phyloP scores from a whole-genome alignment of 345 rosid species.

The Citrus sinensis region DNA sequence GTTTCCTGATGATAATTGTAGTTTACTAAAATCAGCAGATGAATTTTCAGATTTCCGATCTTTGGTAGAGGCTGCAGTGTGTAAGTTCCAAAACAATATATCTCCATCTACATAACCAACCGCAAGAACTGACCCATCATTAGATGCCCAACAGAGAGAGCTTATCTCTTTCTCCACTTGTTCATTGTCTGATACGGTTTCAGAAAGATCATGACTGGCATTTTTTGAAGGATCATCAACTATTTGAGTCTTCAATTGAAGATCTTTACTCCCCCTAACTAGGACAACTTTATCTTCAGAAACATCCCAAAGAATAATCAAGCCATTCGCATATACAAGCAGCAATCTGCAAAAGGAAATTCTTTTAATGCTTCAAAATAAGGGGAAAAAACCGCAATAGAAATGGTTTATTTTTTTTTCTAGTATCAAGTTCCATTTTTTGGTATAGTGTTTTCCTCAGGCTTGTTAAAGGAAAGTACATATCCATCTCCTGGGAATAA shows the following conservation, averaged over 20 bases:
- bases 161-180: constrained; percentile 71
- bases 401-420: background rate
- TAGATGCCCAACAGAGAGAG: constrained; percentile 86
- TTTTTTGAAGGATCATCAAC: constrained; percentile 33
- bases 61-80: constrained; percentile 28
- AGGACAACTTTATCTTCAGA: constrained; percentile 52
- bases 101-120: constrained; percentile 93
- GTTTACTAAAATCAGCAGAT: constrained; percentile 54
- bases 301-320: constrained; percentile 81
- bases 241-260: constrained; percentile 44
- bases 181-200: constrained; percentile 26
- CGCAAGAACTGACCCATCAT: constrained; percentile 76
- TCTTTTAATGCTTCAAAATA: constrained; percentile 8
- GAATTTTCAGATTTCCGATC: constrained; percentile 37
- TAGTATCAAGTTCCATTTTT: background rate
- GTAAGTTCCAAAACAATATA: constrained; percentile 69
- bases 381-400: background rate
- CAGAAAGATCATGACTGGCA: constrained; percentile 32
- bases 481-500: background rate
- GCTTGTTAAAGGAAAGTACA: background rate
- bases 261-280: constrained; percentile 69
- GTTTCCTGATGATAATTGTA: constrained; percentile 63
- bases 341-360: constrained; percentile 56
- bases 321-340: constrained; percentile 74
- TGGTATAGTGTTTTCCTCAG: background rate